A percentile compares a stretch with the other conserved stretches of the same genome.
Evolutionary conservation across 176 grass and related monocot species (phyloP).

Genomic region (Triticum dicoccoides): DNA sequence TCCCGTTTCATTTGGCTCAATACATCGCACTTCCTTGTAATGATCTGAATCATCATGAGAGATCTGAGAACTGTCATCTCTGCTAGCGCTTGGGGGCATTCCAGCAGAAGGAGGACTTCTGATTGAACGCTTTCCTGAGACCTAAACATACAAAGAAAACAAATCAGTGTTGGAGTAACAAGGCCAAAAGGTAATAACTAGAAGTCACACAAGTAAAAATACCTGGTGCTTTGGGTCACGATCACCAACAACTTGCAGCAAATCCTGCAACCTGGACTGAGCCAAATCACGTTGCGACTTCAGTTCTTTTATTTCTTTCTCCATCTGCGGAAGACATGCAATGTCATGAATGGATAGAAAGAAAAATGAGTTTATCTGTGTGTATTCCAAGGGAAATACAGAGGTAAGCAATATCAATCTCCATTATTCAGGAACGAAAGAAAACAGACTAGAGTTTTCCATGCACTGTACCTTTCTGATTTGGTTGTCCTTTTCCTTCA

Average conservation of each 20-base stretch:
- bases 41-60: slow-evolving; percentile 56
- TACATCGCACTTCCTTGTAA: slow-evolving; percentile 90
- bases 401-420: neutral
- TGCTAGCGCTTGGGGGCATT: slow-evolving; percentile 32
- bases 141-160: slow-evolving; percentile 46
- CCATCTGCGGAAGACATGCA: slow-evolving; percentile 57
- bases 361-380: slow-evolving; percentile 11
- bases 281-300: slow-evolving; percentile 73
- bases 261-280: slow-evolving; percentile 68
- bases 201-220: slow-evolving; percentile 23
- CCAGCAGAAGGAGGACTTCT: slow-evolving; percentile 52
- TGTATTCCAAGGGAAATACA: neutral
- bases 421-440: neutral
- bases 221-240: slow-evolving; percentile 53
- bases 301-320: slow-evolving; percentile 87
- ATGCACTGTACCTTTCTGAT: slow-evolving; percentile 60
- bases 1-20: slow-evolving; percentile 48
- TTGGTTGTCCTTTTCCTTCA: slow-evolving; percentile 72
- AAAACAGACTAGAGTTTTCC: neutral
- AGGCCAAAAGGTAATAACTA: neutral
- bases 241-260: slow-evolving; percentile 59
- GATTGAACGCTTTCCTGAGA: slow-evolving; percentile 41
- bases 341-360: slow-evolving; percentile 12
- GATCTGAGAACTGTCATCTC: slow-evolving; percentile 42
- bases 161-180: slow-evolving; percentile 13